Percentiles rank a stretch among this genome's conserved stretches.
phyloP scores from a whole-genome alignment of 2,329 filamentous ascomycete species.

The Akanthomyces uredinophilus region DNA sequence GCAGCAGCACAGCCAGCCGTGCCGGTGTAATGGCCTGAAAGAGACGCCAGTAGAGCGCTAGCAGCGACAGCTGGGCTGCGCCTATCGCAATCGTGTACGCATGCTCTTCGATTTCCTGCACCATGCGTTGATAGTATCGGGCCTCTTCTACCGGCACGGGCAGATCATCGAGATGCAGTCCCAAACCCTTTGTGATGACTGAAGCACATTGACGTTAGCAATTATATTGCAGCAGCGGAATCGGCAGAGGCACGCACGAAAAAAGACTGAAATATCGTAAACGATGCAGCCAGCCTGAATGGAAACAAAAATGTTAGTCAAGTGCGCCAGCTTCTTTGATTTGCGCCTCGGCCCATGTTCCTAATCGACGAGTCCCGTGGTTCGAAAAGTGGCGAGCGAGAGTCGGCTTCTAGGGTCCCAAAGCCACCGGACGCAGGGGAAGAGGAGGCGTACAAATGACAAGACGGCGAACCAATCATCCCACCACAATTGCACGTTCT shows the following conservation, averaged over 20 bases:
- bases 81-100: slow-evolving; percentile 15
- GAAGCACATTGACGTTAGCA: background rate
- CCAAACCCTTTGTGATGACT: slow-evolving; percentile 14
- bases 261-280: slow-evolving; percentile 12
- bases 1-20: slow-evolving; percentile 1
- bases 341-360: no score
- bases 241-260: background rate
- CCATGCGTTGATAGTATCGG: slow-evolving; percentile 14
- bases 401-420: background rate
- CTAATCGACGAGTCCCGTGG: background rate
- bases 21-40: slow-evolving; percentile 10
- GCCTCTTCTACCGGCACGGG: slow-evolving; percentile 12
- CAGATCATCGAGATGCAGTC: slow-evolving; percentile 13
- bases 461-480: slow-evolving; percentile 16
- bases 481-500: slow-evolving; percentile 14
- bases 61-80: slow-evolving; percentile 15
- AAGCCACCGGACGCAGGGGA: background rate
- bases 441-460: slow-evolving; percentile 9
- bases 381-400: background rate
- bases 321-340: background rate
- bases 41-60: slow-evolving; percentile 16
- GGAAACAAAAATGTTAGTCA: background rate
- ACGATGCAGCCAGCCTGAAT: background rate
- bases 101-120: slow-evolving; percentile 18
- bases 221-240: background rate